phyloP scores from a whole-genome alignment of 495 filamentous ascomycete species.

The Aspergillus conjunctus region DNA sequence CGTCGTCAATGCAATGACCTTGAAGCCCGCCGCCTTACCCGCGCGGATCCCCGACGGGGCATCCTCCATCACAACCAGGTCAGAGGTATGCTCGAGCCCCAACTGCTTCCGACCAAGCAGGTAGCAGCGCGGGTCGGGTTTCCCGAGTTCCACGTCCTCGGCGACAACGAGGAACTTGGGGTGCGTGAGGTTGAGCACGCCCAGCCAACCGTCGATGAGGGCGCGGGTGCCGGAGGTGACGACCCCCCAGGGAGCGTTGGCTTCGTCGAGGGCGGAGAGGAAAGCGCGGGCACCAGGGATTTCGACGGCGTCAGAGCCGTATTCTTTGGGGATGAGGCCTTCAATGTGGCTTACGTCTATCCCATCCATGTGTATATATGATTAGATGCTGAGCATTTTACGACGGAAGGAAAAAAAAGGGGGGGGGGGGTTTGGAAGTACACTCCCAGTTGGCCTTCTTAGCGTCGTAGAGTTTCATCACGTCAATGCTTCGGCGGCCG shows the following conservation, averaged over 20 bases:
- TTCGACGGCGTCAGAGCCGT: constrained; percentile 77
- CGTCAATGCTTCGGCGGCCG: constrained; percentile 82
- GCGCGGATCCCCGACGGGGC: constrained; percentile 87
- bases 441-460: constrained; percentile 89
- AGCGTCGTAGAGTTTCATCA: constrained; percentile 70
- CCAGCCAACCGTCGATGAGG: constrained; percentile 83
- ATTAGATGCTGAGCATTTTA: not conserved
- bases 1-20: constrained; percentile 84
- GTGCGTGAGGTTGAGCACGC: constrained; percentile 70
- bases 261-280: constrained; percentile 58
- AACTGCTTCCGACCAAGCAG: constrained; percentile 66
- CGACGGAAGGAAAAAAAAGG: no score
- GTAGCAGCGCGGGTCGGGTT: constrained; percentile 86
- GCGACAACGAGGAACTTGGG: constrained; percentile 79
- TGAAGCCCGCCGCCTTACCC: constrained; percentile 87
- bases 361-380: not conserved
- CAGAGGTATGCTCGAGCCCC: constrained; percentile 51
- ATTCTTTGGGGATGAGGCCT: constrained; percentile 70
- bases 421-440: constrained; percentile 33
- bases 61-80: constrained; percentile 86
- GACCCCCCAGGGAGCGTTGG: constrained; percentile 77
- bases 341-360: constrained; percentile 81
- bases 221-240: constrained; percentile 87
- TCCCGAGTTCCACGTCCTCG: constrained; percentile 82
- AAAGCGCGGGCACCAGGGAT: constrained; percentile 69